These are phyloP conservation scores for Saccharomycopsis fibuligera DNA, from an alignment of 805 yeast genomes.

Conservation along the genomic window DNA sequence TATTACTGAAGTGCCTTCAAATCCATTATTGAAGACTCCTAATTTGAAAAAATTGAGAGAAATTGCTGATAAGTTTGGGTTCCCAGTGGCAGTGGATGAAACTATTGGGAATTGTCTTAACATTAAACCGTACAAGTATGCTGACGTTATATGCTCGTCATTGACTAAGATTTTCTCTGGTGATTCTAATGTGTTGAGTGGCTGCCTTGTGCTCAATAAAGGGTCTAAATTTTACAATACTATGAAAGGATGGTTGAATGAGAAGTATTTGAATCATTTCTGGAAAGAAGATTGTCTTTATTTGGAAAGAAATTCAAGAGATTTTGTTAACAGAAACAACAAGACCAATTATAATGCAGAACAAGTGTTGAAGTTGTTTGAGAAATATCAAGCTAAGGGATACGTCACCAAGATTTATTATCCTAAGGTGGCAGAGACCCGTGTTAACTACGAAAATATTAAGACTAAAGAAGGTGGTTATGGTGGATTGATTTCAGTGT, in stretches of 20 bases:
- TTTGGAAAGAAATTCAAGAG: slow-evolving; percentile 89
- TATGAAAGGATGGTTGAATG: slow-evolving; percentile 45
- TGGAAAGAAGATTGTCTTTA: slow-evolving; percentile 95
- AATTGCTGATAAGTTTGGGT: slow-evolving; percentile 62
- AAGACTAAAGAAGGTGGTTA: slow-evolving; percentile 74
- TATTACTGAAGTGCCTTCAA: slow-evolving; percentile 91
- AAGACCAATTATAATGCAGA: slow-evolving; percentile 51
- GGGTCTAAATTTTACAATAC: slow-evolving; percentile 41
- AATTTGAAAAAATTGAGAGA: slow-evolving; percentile 57
- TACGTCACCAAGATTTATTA: slow-evolving; percentile 62
- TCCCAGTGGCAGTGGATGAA: slow-evolving; percentile 85
- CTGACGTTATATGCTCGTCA: slow-evolving; percentile 84
- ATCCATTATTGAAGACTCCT: slow-evolving; percentile 86
- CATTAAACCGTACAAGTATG: slow-evolving; percentile 69
- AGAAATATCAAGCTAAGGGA: slow-evolving; percentile 34
- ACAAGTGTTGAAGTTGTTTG: slow-evolving; percentile 44
- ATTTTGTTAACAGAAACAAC: slow-evolving; percentile 59
- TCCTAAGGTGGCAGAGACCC: slow-evolving; percentile 53
- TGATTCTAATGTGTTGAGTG: slow-evolving; percentile 94
- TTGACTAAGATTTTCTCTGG: slow-evolving; percentile 91
- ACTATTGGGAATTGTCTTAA: slow-evolving; percentile 90
- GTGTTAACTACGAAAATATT: slow-evolving; percentile 61
- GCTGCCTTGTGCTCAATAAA: slow-evolving; percentile 77
- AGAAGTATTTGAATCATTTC: slow-evolving; percentile 61
- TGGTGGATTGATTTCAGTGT: slow-evolving; percentile 77